These are phyloP conservation scores for Dothidotthia symphoricarpi DNA, from an alignment of 2,329 filamentous ascomycete genomes.

Conservation along the genomic window DNA sequence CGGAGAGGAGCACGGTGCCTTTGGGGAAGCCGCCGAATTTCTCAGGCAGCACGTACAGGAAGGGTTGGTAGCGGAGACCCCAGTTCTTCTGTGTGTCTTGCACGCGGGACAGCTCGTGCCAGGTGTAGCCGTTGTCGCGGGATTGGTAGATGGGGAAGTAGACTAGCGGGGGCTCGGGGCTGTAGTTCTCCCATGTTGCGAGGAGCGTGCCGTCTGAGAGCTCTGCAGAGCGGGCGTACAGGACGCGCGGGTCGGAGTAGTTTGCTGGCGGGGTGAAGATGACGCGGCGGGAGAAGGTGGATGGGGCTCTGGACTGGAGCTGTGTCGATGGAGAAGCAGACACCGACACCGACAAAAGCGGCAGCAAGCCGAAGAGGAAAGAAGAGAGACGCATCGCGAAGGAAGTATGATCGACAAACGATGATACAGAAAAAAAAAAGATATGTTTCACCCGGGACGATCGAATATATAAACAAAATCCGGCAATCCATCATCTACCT, in stretches of 20 bases:
- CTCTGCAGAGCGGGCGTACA: constrained; percentile 54
- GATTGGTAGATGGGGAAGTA: constrained; percentile 51
- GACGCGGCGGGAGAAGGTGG: constrained; percentile 37
- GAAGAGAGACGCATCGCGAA: constrained; percentile 33
- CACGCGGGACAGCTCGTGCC: constrained; percentile 63
- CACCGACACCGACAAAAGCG: constrained; percentile 11
- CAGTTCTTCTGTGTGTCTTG: constrained; percentile 65
- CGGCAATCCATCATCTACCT: constrained; percentile 4
- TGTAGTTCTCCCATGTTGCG: constrained; percentile 58
- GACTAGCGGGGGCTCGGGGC: constrained; percentile 44
- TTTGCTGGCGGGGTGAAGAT: constrained; percentile 47
- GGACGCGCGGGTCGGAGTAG: constrained; percentile 49
- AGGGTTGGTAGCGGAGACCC: constrained; percentile 68
- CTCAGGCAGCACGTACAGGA: constrained; percentile 62
- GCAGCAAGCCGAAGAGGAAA: constrained; percentile 24
- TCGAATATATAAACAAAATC: constrained; percentile 4
- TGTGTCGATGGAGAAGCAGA: constrained; percentile 27
- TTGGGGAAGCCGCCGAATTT: constrained; percentile 57
- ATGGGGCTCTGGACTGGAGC: constrained; percentile 13
- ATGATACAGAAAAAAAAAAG: constrained; percentile 4
- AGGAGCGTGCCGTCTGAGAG: constrained; percentile 48
- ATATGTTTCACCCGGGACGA: neutral
- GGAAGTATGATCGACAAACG: constrained; percentile 3
- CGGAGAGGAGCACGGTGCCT: constrained; percentile 63
- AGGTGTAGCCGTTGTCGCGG: constrained; percentile 52